These are phyloP conservation scores for Coniochaeta sp. DNA, from an alignment of 2,329 filamentous ascomycete genomes.

Conservation along the genomic window DNA sequence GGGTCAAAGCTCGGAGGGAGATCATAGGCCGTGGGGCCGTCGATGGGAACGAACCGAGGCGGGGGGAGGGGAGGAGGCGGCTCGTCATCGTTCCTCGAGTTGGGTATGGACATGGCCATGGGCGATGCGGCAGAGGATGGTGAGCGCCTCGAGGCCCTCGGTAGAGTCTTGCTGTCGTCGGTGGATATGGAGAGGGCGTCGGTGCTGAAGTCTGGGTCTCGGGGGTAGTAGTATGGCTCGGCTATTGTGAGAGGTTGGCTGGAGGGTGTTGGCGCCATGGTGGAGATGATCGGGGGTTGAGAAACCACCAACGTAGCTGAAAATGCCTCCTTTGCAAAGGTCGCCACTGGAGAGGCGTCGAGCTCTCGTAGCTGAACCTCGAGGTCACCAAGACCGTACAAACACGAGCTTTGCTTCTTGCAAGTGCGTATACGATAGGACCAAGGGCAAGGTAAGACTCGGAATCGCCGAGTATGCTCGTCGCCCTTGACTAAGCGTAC, in stretches of 20 bases:
- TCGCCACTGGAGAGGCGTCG: not conserved
- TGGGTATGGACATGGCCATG: slow-evolving; percentile 34
- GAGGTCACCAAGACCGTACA: not conserved
- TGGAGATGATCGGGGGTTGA: not conserved
- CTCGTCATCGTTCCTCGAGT: slow-evolving; percentile 22
- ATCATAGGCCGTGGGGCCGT: slow-evolving; percentile 21
- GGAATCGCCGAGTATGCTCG: not conserved
- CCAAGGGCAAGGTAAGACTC: not conserved
- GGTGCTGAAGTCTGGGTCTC: not conserved
- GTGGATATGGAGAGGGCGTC: not conserved
- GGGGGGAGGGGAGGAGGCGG: slow-evolving; percentile 40
- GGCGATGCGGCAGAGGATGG: slow-evolving; percentile 4
- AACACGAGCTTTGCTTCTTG: not conserved
- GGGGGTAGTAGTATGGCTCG: not conserved
- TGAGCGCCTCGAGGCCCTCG: not conserved
- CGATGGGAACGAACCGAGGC: slow-evolving; percentile 29
- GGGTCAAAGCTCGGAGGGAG: no score
- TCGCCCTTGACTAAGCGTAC: not conserved
- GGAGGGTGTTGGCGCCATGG: not conserved
- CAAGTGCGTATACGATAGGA: not conserved
- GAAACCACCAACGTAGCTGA: not conserved
- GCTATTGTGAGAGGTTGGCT: not conserved
- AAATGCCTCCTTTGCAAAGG: not conserved
- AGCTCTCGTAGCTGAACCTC: not conserved
- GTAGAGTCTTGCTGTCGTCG: not conserved